These are phyloP conservation scores for Wickerhamomyces silvicola DNA, from an alignment of 805 yeast genomes.

Conservation along the genomic window DNA sequence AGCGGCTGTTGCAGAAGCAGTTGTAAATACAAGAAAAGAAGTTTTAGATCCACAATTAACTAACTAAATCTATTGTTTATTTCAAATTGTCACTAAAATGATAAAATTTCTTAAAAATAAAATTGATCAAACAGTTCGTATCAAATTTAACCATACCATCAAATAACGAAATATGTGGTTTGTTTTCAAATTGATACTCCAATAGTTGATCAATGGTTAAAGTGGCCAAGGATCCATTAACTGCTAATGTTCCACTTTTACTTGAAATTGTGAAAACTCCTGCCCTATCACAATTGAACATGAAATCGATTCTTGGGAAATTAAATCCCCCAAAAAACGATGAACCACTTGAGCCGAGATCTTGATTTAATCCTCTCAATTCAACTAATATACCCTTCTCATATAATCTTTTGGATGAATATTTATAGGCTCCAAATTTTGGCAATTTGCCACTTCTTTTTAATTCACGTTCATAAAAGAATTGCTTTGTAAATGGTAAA, in stretches of 20 bases:
- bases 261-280: conserved; percentile 74
- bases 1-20: conserved; percentile 24
- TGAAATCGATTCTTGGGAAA: conserved; percentile 62
- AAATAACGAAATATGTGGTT: conserved; percentile 47
- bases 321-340: conserved; percentile 37
- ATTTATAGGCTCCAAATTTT: conserved; percentile 70
- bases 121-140: conserved; percentile 58
- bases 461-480: conserved; percentile 66
- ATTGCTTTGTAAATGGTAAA: conserved; percentile 64
- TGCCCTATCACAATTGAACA: conserved; percentile 67
- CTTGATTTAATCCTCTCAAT: conserved; percentile 45
- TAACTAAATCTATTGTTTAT: too few species aligned
- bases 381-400: conserved; percentile 66
- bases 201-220: conserved; percentile 68
- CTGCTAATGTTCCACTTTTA: conserved; percentile 62
- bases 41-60: conserved; percentile 14
- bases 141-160: conserved; percentile 64
- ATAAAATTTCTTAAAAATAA: conserved; percentile 72
- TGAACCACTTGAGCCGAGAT: conserved; percentile 29
- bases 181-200: conserved; percentile 66
- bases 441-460: conserved; percentile 62
- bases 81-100: conserved; percentile 29
- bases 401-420: conserved; percentile 65
- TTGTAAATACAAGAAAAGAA: conserved; percentile 10
- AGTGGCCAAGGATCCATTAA: conserved; percentile 44